Percentiles rank a stretch among this genome's conserved stretches.
These are phyloP conservation scores for Amanita phalloides DNA, from an alignment of 768 basidiomycete genomes.

Conservation along the genomic window DNA sequence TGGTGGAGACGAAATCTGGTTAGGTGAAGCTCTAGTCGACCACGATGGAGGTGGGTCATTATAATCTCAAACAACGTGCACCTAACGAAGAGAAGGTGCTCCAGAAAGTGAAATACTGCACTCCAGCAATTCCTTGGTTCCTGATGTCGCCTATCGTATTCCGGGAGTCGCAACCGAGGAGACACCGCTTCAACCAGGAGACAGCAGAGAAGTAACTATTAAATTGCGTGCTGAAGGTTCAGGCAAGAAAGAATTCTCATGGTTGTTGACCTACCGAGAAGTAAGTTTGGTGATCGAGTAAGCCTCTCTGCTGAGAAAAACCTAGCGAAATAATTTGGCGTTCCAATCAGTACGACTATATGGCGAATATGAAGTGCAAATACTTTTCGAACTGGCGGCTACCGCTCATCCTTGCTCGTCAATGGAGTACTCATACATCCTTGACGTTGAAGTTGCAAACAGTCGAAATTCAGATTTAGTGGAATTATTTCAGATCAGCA, in stretches of 20 bases:
- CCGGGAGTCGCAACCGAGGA: conserved; percentile 16
- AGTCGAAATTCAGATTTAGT: conserved; percentile 28
- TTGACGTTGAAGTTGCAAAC: conserved; percentile 52
- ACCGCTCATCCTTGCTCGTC: conserved; percentile 40
- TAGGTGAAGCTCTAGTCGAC: conserved; percentile 18
- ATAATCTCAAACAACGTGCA: neutral
- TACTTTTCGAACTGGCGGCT: conserved; percentile 44
- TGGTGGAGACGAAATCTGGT: conserved; percentile 53
- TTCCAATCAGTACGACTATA: conserved; percentile 50
- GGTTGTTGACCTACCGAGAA: conserved; percentile 62
- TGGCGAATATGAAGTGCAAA: conserved; percentile 47
- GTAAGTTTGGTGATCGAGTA: conserved; percentile 20
- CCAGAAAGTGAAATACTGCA: conserved; percentile 25
- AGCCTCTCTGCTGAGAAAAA: neutral
- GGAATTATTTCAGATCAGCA: conserved; percentile 44
- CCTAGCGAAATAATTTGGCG: conserved; percentile 33
- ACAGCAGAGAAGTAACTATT: conserved; percentile 39
- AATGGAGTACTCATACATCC: conserved; percentile 34
- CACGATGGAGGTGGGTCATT: neutral
- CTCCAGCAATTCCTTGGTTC: conserved; percentile 41
- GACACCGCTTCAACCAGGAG: conserved; percentile 32
- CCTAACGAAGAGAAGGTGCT: conserved; percentile 1
- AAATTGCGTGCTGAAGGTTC: conserved; percentile 38
- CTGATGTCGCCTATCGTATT: conserved; percentile 36
- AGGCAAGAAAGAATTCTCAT: conserved; percentile 39